Evolutionary conservation across 768 basidiomycete species (phyloP).

Genomic region (Psilocybe azurescens): DNA sequence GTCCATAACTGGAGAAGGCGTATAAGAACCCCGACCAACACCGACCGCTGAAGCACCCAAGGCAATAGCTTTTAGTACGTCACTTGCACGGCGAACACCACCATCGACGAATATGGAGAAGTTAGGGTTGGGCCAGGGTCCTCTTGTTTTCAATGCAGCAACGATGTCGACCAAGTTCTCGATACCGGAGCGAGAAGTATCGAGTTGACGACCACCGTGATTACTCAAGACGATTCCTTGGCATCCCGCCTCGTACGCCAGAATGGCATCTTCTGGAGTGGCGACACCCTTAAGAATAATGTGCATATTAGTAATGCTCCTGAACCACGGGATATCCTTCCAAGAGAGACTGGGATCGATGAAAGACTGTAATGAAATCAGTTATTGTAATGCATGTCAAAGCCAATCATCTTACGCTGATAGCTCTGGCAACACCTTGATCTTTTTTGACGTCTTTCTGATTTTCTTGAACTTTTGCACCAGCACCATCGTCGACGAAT

Average conservation of each 20-base stretch:
- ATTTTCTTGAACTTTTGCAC: conserved; percentile 54
- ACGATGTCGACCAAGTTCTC: conserved; percentile 76
- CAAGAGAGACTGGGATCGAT: conserved; percentile 91
- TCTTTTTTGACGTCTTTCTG: conserved; percentile 71
- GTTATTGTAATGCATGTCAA: not conserved
- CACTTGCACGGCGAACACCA: conserved; percentile 68
- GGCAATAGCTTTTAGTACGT: conserved; percentile 80
- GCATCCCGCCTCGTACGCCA: conserved; percentile 25
- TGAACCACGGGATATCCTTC: conserved; percentile 84
- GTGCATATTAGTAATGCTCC: conserved; percentile 67
- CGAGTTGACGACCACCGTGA: conserved; percentile 39
- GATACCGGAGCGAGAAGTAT: conserved; percentile 68
- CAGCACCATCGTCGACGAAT: conserved; percentile 78
- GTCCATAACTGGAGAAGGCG: conserved; percentile 86
- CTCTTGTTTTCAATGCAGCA: conserved; percentile 56
- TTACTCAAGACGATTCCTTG: conserved; percentile 29
- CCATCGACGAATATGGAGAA: conserved; percentile 62
- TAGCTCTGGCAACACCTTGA: conserved; percentile 93
- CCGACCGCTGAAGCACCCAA: conserved; percentile 72
- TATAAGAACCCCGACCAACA: conserved; percentile 86
- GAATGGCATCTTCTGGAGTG: conserved; percentile 26
- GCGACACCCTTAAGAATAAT: conserved; percentile 27
- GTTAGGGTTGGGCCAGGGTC: conserved; percentile 64
- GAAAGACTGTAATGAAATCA: conserved; percentile 64
- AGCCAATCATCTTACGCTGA: conserved; percentile 60